Evolutionary conservation across 2,329 filamentous ascomycete species (phyloP), one percentile per base, ranked within the genome.

Genomic region (Ceratocystis cubensis): DNA sequence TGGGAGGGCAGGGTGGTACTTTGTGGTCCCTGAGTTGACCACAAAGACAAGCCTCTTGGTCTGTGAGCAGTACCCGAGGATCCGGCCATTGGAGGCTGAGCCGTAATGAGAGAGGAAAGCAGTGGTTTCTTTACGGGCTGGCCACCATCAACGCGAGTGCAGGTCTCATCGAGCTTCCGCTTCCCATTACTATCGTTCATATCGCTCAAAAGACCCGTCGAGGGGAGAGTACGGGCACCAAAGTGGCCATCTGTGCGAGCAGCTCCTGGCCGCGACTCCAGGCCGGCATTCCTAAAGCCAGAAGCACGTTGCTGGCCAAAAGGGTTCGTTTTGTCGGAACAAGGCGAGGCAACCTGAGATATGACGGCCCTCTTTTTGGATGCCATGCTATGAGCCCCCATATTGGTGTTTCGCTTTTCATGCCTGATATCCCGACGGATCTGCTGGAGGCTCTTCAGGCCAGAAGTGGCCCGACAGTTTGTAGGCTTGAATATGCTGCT

Each of bases 371-470:
- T 59, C 13, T 4, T 17, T 15, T n/a, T 30, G 28, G 56, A 8
- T 53, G 6, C 22, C n/a, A 25, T n/a, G 28, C 5, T 59, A 20
- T 59, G 56, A n/a, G 56, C 56, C 28, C 56, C 28, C 30, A 37
- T n/a, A 30, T 59, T 59, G 17, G 6, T 1, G 28, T 59, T 59
- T 37, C 17, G 30, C 7, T 28, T 33, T 28, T 59, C 56, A n/a
- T 59, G 56, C n/a, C 33, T 30, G 17, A 59, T n/a, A 37, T 59
- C 56, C 25, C 56, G 56, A 20, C 56, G 56, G n/a, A 59, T 28
- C 8, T 59, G 56, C 28, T 37, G 56, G 56, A 59, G 56, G 15
- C 28, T 37, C 33, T 59, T 59, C 13, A 59, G 28, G 7, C 56
- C 56, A n/a, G 56, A 37, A 37, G 28, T n/a, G 10, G 37, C 37